Conservation (phyloP, 371 early-diverging fungal species). For the Haplosporangium sp. region DNA sequence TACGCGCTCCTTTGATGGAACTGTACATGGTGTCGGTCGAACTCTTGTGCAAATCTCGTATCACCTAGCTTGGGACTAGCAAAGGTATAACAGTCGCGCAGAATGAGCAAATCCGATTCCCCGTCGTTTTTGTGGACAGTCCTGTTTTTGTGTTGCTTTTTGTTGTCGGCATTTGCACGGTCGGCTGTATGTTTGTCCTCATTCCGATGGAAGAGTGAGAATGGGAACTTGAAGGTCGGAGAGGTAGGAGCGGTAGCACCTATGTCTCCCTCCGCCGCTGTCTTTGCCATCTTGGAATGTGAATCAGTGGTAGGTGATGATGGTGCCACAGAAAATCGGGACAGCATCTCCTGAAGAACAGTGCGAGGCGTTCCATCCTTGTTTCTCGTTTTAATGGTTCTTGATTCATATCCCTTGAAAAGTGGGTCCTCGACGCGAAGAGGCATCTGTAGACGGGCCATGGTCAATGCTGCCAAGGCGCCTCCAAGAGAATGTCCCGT, state of each 20-base stretch:
- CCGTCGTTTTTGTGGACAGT: neutral
- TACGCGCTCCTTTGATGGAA: slow-evolving; percentile 12
- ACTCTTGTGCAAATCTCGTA: slow-evolving; percentile 57
- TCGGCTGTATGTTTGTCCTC: neutral
- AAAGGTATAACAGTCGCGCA: slow-evolving; percentile 60
- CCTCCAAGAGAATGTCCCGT: slow-evolving; percentile 65
- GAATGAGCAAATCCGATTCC: slow-evolving; percentile 16
- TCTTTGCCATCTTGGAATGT: no score
- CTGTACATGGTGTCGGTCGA: slow-evolving; percentile 21
- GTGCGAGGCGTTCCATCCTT: slow-evolving; percentile 22
- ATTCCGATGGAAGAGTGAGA: neutral
- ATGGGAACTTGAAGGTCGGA: neutral
- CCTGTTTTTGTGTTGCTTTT: neutral
- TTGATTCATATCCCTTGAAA: slow-evolving; percentile 10
- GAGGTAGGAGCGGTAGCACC: neutral
- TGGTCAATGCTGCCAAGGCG: slow-evolving; percentile 58
- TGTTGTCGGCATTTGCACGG: neutral
- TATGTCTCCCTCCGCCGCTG: no score
- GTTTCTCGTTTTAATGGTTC: slow-evolving; percentile 7
- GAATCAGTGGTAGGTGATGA: neutral
- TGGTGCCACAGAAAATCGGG: slow-evolving; percentile 2
- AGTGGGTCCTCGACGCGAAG: slow-evolving; percentile 53
- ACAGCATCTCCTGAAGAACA: slow-evolving; percentile 41
- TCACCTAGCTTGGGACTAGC: slow-evolving; percentile 63
- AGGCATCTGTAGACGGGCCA: slow-evolving; percentile 60